phyloP scores from a whole-genome alignment of 2,329 filamentous ascomycete species.

The Rutstroemia sp. region DNA sequence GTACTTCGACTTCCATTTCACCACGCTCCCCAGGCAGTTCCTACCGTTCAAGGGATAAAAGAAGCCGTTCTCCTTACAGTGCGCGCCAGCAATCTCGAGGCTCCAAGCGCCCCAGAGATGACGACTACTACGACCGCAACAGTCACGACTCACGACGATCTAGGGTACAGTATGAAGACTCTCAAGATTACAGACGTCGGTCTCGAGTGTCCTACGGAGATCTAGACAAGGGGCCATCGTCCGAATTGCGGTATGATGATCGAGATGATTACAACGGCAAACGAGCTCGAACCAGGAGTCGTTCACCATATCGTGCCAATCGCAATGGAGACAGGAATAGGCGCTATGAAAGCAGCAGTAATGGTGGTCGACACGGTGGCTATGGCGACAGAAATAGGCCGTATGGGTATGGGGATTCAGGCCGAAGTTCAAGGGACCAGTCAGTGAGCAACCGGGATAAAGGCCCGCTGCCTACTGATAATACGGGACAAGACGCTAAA shows the following conservation, averaged over 20 bases:
- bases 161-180: conserved; percentile 55
- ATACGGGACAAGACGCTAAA: conserved; percentile 61
- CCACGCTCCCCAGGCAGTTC: conserved; percentile 30
- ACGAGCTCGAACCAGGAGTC: conserved; percentile 44
- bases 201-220: conserved; percentile 48
- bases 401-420: conserved; percentile 34
- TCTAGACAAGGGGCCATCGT: conserved; percentile 37
- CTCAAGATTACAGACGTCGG: conserved; percentile 39
- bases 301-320: conserved; percentile 39
- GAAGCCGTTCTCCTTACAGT: conserved; percentile 48
- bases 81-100: conserved; percentile 36
- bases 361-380: conserved; percentile 14
- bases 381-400: conserved; percentile 16
- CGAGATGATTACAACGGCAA: conserved; percentile 45
- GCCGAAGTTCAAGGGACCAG: conserved; percentile 46
- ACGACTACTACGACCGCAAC: conserved; percentile 43
- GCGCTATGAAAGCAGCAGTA: conserved; percentile 16
- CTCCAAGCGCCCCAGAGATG: conserved; percentile 60
- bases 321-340: conserved; percentile 21
- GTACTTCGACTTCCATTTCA: conserved; percentile 29
- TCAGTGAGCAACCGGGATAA: conserved; percentile 58
- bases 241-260: conserved; percentile 40
- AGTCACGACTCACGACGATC: conserved; percentile 52
- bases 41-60: conserved; percentile 38
- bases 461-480: conserved; percentile 50